phyloP scores from a whole-genome alignment of 768 basidiomycete genomes.

The Botryobasidium botryosum region DNA sequence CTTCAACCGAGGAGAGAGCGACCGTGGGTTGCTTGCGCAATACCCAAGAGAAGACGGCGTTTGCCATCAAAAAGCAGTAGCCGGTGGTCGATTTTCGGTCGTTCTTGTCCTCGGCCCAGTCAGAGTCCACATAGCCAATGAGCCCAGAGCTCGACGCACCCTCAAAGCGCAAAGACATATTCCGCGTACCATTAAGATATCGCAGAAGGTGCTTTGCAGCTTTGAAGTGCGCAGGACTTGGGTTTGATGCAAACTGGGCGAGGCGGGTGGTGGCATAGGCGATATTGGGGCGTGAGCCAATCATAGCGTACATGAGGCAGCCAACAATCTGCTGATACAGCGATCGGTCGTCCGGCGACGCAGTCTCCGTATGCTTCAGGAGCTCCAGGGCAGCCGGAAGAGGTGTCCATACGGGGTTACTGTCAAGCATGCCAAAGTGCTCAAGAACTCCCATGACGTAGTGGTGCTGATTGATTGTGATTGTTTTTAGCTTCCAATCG shows the following conservation, averaged over 20 bases:
- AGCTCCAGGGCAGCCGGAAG: no score
- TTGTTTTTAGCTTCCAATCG: not conserved
- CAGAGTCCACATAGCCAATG: slow-evolving; percentile 20
- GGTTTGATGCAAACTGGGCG: slow-evolving; percentile 9
- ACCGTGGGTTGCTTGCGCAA: slow-evolving; percentile 25
- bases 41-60: slow-evolving; percentile 24
- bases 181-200: slow-evolving; percentile 9
- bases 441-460: not conserved
- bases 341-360: not conserved
- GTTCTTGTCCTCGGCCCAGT: slow-evolving; percentile 17
- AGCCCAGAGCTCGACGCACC: not conserved
- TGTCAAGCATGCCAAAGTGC: not conserved
- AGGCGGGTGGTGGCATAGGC: not conserved
- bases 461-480: not conserved
- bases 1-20: no score
- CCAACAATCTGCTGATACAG: not conserved
- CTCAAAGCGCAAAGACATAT: not conserved
- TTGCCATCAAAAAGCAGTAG: slow-evolving; percentile 22
- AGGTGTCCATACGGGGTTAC: slow-evolving; percentile 9
- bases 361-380: no score
- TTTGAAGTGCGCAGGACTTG: slow-evolving; percentile 17
- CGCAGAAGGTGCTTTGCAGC: slow-evolving; percentile 18
- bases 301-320: not conserved
- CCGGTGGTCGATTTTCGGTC: slow-evolving; percentile 25
- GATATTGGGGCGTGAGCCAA: not conserved